phyloP scores from a whole-genome alignment of 106 monocot species.

The Hemerocallis citrina region DNA sequence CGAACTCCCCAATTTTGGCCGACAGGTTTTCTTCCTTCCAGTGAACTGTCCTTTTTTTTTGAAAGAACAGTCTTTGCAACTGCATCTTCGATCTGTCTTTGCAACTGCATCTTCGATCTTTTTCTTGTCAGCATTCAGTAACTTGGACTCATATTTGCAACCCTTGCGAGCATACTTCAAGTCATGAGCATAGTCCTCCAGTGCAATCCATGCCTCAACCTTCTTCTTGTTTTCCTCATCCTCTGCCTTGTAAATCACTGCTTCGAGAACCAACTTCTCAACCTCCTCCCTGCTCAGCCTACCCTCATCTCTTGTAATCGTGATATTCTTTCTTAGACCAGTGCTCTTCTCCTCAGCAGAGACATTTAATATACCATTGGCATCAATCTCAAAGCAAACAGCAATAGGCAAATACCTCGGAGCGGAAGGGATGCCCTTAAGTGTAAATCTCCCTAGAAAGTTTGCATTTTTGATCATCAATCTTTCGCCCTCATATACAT shows the following conservation, averaged over 20 bases:
- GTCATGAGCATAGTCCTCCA: too few species aligned
- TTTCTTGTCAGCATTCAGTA: too few species aligned
- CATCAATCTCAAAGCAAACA: conserved; percentile 43
- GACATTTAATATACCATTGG: conserved; percentile 47
- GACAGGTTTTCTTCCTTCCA: too few species aligned
- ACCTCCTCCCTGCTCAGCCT: conserved; percentile 37
- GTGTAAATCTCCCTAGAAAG: conserved; percentile 27
- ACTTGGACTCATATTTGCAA: too few species aligned
- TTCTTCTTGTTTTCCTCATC: conserved; percentile 45
- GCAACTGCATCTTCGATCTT: too few species aligned
- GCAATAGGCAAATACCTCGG: conserved; percentile 26
- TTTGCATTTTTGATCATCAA: conserved; percentile 18
- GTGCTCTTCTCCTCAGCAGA: conserved; percentile 36
- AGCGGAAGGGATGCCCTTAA: conserved; percentile 23
- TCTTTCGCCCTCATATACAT: conserved; percentile 22
- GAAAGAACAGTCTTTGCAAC: too few species aligned
- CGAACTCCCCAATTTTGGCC: too few species aligned
- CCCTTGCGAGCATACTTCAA: too few species aligned
- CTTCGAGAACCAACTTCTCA: conserved; percentile 36
- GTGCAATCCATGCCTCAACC: too few species aligned
- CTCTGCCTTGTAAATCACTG: conserved; percentile 34
- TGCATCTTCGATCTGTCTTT: too few species aligned
- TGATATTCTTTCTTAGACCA: conserved; percentile 36
- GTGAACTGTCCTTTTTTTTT: too few species aligned
- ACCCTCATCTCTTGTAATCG: conserved; percentile 36